Evolutionary conservation across 1,284 basidiomycete species (phyloP), one percentile per base, ranked within the genome.

Genomic region (Golubevia pallescens): DNA sequence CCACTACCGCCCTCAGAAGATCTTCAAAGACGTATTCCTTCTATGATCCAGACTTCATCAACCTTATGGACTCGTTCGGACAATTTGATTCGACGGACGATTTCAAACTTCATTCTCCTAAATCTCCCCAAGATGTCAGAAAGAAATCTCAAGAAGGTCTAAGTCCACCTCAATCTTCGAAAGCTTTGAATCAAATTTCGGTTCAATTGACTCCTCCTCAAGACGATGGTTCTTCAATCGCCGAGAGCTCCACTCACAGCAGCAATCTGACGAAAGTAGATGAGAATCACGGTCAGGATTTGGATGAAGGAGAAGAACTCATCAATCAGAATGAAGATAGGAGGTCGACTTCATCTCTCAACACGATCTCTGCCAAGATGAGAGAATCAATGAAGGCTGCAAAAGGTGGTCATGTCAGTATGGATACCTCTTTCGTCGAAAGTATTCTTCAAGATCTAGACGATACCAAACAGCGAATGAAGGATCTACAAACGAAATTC

Each of bases 371-470:
- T 2, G 66, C 67, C n/a, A 88, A 90, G 13, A 84, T 94, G 52
- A 86, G 88, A 1, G 89, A 90, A 66, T 91, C 92, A 6, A 90
- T 88, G 69, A 90, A 90, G 58, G 88, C 89, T 60, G 90, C 90
- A 2, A 88, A 88, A 10, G 88, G 89, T 61, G 90, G 90, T 2
- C 80, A 72, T 61, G 87, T 95, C 48, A 90, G 89, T 75, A 87
- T 97, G 52, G 93, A 95, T 74, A 88, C 90, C 24, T 88, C 87
- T 57, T 90, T 96, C 66, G 88, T 95, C 21, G 91, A 92, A 79
- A 89, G 90, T 13, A 89, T 95, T 19, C 80, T 95, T 38, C 86
- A 86, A 51, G 89, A 91, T 65, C 87, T 96, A 65, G 91, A 93
- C 67, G 88, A 90, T 51, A 89, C 90, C 53, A 90, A 90, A 74